Evolutionary conservation across 495 filamentous ascomycete genomes (phyloP), one percentile per base, ranked within the genome.

Genomic region (Apodospora peruviana): DNA sequence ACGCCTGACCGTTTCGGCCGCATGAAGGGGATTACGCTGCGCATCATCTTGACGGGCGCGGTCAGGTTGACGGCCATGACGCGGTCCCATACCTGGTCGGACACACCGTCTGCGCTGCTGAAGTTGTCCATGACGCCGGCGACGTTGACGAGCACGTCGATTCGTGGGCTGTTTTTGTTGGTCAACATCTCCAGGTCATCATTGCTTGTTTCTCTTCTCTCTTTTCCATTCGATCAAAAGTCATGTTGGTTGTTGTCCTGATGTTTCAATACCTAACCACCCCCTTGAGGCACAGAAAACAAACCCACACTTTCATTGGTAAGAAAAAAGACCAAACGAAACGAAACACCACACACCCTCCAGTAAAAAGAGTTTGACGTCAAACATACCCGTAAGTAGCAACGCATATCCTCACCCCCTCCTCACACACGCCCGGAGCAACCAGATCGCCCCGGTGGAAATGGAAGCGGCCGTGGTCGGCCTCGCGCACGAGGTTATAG

Each of bases 121-220:
- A 61, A 67, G 32, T 51, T 55, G 53, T 74, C 71, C 60, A 69
- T 61, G 11, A 71, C 43, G 7, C 69, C 69, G 0, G 71, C 68
- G 7, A 70, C 55, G 43, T 73, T 74, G 35, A 71, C 49, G 11
- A 74, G 56, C 16, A 65, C 63, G 45, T 73, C 67, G 45, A 48
- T 32, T 16, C 37, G 23, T 20, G 23, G 5, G 11, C 23, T 42
- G 22, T 42, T 42, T 4, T 45, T 34, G 14, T 45, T n/a, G n/a
- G n/a, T n/a, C n/a, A n/a, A n/a, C n/a, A n/a, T n/a, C n/a, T n/a
- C n/a, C n/a, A n/a, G n/a, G n/a, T n/a, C n/a, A n/a, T n/a, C n/a
- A n/a, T n/a, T n/a, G n/a, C n/a, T n/a, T n/a, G n/a, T n/a, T n/a
- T n/a, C n/a, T n/a, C n/a, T n/a, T n/a, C n/a, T n/a, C n/a, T n/a